These are phyloP conservation scores for Yamadazyma nakazawae DNA, from an alignment of 805 yeast genomes.

Conservation along the genomic window DNA sequence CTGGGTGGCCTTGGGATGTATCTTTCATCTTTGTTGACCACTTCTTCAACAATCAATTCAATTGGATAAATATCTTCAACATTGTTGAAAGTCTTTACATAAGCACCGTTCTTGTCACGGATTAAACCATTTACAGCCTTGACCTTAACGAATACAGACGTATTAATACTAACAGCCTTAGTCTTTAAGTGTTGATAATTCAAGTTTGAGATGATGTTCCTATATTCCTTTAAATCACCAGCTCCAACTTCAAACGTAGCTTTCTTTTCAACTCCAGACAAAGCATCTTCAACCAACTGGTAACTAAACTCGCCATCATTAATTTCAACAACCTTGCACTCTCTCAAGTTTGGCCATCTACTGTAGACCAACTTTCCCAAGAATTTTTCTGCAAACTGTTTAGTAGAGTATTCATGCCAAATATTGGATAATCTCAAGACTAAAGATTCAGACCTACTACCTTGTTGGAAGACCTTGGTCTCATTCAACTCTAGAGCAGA, in stretches of 20 bases:
- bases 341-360: constrained; percentile 89
- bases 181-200: constrained; percentile 42
- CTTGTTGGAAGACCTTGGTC: constrained; percentile 77
- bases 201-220: constrained; percentile 38
- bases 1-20: constrained; percentile 67
- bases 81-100: constrained; percentile 63
- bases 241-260: constrained; percentile 3
- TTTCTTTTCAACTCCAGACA: constrained; percentile 10
- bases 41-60: constrained; percentile 74
- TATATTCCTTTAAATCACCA: constrained; percentile 41
- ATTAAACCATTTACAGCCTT: constrained; percentile 73
- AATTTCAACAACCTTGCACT: constrained; percentile 66
- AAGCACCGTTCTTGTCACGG: constrained; percentile 69
- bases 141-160: constrained; percentile 58
- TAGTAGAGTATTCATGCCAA: constrained; percentile 53
- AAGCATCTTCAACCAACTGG: constrained; percentile 21
- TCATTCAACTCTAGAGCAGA: constrained; percentile 56
- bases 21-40: constrained; percentile 71
- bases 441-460: constrained; percentile 80
- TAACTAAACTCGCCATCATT: constrained; percentile 52
- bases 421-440: constrained; percentile 58
- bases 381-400: constrained; percentile 62
- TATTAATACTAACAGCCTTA: constrained; percentile 52
- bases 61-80: constrained; percentile 63
- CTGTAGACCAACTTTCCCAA: constrained; percentile 65